These are phyloP conservation scores for Raphanus sativus DNA, from an alignment of 345 rosid species.

Conservation along the genomic window DNA sequence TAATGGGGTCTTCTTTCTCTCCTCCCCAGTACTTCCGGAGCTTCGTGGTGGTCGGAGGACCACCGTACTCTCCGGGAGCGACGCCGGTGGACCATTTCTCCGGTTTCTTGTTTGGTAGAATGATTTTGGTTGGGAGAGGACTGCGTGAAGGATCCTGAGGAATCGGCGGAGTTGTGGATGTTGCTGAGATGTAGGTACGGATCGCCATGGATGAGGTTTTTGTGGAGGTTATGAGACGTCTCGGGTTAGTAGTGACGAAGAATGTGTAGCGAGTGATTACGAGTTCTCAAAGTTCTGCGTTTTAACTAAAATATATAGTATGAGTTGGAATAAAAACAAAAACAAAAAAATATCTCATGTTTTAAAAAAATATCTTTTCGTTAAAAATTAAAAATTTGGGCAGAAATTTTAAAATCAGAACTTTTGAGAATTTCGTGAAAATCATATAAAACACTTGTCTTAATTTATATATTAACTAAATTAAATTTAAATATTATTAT, in stretches of 20 bases:
- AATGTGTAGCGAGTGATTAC: background rate
- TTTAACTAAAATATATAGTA: background rate
- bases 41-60: slow-evolving; percentile 75
- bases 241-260: slow-evolving; percentile 1
- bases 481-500: too few relatives aligned
- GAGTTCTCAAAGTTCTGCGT: slow-evolving; percentile 1
- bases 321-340: too few relatives aligned
- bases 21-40: slow-evolving; percentile 92
- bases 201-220: slow-evolving; percentile 43
- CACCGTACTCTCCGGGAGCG: slow-evolving; percentile 94
- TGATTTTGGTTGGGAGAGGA: slow-evolving; percentile 59
- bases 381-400: too few relatives aligned
- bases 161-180: slow-evolving; percentile 52
- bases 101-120: slow-evolving; percentile 81
- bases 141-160: slow-evolving; percentile 49
- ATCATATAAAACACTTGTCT: too few relatives aligned
- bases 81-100: slow-evolving; percentile 87
- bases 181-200: slow-evolving; percentile 56
- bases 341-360: too few relatives aligned
- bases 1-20: slow-evolving; percentile 76
- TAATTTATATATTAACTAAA: too few relatives aligned
- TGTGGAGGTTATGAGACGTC: too few relatives aligned
- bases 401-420: too few relatives aligned
- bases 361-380: too few relatives aligned
- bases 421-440: too few relatives aligned